phyloP scores from a whole-genome alignment of 495 filamentous ascomycete species.

The Penicillium subrubescens region DNA sequence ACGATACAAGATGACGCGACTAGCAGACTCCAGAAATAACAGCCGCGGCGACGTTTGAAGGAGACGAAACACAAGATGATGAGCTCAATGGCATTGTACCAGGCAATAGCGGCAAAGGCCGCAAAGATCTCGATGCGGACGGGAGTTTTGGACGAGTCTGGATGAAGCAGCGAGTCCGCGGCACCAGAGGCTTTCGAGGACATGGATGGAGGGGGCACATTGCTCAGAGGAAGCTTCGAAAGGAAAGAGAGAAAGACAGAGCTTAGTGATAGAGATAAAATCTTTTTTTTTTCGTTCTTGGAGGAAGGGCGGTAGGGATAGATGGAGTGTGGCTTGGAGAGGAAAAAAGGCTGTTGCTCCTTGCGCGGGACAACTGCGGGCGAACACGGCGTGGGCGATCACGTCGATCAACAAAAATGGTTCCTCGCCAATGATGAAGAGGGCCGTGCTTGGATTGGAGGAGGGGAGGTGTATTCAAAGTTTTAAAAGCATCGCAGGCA shows the following conservation, averaged over 20 bases:
- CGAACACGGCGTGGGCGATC: neutral
- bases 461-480: neutral
- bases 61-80: slow-evolving; percentile 48
- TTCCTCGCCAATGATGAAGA: neutral
- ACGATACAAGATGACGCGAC: slow-evolving; percentile 41
- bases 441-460: neutral
- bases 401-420: neutral
- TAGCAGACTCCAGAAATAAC: slow-evolving; percentile 56
- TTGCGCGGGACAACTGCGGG: slow-evolving; percentile 2
- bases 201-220: slow-evolving; percentile 21
- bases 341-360: neutral
- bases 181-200: slow-evolving; percentile 8
- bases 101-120: slow-evolving; percentile 43
- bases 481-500: neutral
- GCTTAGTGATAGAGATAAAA: neutral
- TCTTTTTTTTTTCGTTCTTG: neutral
- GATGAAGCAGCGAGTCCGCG: slow-evolving; percentile 15
- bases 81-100: slow-evolving; percentile 53
- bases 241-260: slow-evolving; percentile 1
- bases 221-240: neutral
- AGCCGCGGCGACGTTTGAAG: slow-evolving; percentile 48
- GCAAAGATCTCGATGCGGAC: slow-evolving; percentile 28
- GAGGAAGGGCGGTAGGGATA: slow-evolving; percentile 1
- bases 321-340: neutral
- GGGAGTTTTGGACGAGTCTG: neutral